Percentiles rank a stretch among this genome's conserved stretches.
These are phyloP conservation scores for Ustilago trichophora DNA, from an alignment of 1,284 basidiomycete genomes.

Conservation along the genomic window DNA sequence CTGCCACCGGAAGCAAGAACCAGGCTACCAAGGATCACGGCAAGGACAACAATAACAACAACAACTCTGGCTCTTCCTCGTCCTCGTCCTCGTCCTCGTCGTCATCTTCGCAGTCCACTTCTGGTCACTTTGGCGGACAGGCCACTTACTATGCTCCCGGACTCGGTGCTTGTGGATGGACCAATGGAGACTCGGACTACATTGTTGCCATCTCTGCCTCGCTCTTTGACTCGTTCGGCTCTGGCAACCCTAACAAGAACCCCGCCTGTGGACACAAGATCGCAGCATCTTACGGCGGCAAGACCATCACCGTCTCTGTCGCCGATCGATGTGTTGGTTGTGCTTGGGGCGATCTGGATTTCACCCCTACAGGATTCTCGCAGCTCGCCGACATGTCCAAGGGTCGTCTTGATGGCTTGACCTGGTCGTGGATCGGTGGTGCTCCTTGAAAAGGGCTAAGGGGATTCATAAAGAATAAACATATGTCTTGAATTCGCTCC, in stretches of 20 bases:
- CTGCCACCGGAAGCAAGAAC: slow-evolving; percentile 33
- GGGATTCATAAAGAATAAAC: no score
- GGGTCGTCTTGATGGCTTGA: slow-evolving; percentile 49
- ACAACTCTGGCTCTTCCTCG: slow-evolving; percentile 31
- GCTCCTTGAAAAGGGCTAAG: slow-evolving; percentile 12
- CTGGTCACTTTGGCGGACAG: slow-evolving; percentile 59
- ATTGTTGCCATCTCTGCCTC: slow-evolving; percentile 57
- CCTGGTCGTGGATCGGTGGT: slow-evolving; percentile 50
- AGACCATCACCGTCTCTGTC: slow-evolving; percentile 53
- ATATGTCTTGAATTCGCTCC: no score
- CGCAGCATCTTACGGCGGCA: slow-evolving; percentile 53
- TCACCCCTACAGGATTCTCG: slow-evolving; percentile 50
- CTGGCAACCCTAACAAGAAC: slow-evolving; percentile 60
- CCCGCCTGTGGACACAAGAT: slow-evolving; percentile 60
- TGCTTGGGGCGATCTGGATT: slow-evolving; percentile 50
- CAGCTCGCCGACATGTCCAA: slow-evolving; percentile 36
- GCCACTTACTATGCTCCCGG: slow-evolving; percentile 59
- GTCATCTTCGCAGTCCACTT: slow-evolving; percentile 64
- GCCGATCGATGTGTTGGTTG: slow-evolving; percentile 59
- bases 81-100: slow-evolving; percentile 64
- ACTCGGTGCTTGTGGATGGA: slow-evolving; percentile 58
- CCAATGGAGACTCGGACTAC: slow-evolving; percentile 51
- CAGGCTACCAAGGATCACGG: no score
- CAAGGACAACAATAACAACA: no score
- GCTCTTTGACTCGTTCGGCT: slow-evolving; percentile 51